Evolutionary conservation across 305 asterid genomes (phyloP), one percentile per base, ranked within the genome.

Genomic region (Striga hermonthica): DNA sequence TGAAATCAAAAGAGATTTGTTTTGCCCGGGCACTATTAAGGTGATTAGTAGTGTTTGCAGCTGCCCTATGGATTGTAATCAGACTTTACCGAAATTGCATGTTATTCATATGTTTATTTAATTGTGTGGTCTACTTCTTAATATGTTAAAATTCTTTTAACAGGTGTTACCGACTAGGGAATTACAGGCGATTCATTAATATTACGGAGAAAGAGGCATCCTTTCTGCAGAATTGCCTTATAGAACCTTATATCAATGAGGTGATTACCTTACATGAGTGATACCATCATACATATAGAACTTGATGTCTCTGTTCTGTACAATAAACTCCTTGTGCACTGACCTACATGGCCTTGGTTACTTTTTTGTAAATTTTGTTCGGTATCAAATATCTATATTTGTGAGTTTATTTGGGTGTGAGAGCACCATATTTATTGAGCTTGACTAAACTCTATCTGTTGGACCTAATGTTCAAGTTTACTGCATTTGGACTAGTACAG

Each of bases 231-330:
- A 90, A 76, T 71, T 93, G 89, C 80, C 78, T 90, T 75, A 60
- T 93, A 28, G 95, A 93, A 78, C 92, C 99, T 66, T 83, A 81
- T 72, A 81, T 93, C 66, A 81, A 72, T 68, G 89, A 88, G 95
- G 99, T 91, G 49, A 57, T 64, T 74, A 47, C 56, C 59, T 36
- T 62, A 37, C 14, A 9, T 35, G 57, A 22, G 31, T 22, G 31
- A 22, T 22, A 22, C 31, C 31, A 22, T 22, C 31, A 22, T 22
- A 22, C 53, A 9, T 47, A 47, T 47, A 47, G 13, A 47, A 55
- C 35, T 58, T 38, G 45, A 50, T 49, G 48, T 62, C 16, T 44
- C 50, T 60, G 8, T 56, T 35, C 14, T 7, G 31, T 38, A 44
- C 56, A 9, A 62, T 40, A 12, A 9, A 16, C 47, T 62, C 41